Evolutionary conservation across 257 asterid genomes (phyloP).

Genomic region (Eustoma russellianum): DNA sequence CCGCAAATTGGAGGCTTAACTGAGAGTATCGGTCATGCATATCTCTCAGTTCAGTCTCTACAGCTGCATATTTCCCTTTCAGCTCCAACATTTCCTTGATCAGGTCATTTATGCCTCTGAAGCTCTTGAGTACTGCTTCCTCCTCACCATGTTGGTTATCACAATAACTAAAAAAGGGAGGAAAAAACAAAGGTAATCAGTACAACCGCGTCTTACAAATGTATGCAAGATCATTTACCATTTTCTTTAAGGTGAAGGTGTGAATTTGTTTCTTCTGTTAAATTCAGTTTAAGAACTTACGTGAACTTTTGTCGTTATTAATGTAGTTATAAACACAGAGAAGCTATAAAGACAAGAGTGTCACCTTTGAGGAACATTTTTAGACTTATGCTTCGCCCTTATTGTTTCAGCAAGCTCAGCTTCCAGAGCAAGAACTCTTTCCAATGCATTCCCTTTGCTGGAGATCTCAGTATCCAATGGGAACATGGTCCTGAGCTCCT

Average conservation of each 20-base stretch:
- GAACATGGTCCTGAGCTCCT: slow-evolving; percentile 72
- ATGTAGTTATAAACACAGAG: neutral
- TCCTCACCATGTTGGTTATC: slow-evolving; percentile 75
- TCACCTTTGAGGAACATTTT: slow-evolving; percentile 64
- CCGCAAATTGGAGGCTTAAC: slow-evolving; percentile 90
- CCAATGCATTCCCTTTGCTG: slow-evolving; percentile 59
- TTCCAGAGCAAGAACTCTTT: slow-evolving; percentile 86
- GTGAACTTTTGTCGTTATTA: too few relatives aligned
- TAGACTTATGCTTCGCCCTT: slow-evolving; percentile 52
- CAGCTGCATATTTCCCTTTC: slow-evolving; percentile 54
- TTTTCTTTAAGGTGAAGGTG: too few relatives aligned
- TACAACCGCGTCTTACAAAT: too few relatives aligned
- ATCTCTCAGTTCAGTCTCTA: slow-evolving; percentile 72
- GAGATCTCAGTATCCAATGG: slow-evolving; percentile 53
- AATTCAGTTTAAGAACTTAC: too few relatives aligned
- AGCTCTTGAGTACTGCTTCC: slow-evolving; percentile 78
- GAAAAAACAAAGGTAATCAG: too few relatives aligned
- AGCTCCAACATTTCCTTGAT: slow-evolving; percentile 76
- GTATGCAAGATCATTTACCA: too few relatives aligned
- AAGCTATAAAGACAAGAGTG: slow-evolving; percentile 1
- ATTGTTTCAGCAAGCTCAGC: slow-evolving; percentile 89
- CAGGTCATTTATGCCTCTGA: slow-evolving; percentile 73
- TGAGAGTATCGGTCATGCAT: slow-evolving; percentile 87
- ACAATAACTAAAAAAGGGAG: slow-evolving; percentile 47
- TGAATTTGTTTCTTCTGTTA: too few relatives aligned